phyloP scores from a whole-genome alignment of 1,139 yeast genomes.

The Suhomyces coccinellae region DNA sequence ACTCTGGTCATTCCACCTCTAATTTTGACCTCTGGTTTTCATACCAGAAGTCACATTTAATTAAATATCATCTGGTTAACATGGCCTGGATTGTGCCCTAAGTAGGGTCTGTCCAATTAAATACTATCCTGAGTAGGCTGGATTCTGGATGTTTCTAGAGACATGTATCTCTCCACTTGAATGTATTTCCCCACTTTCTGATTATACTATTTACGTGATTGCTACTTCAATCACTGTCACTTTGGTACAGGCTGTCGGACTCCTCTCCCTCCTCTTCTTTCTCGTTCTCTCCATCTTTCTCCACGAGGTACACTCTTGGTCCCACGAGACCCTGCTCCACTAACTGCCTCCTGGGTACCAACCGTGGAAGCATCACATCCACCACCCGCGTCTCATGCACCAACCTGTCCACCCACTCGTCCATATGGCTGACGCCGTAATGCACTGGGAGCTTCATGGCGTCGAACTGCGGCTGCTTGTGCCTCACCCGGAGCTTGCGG shows the following conservation, averaged over 20 bases:
- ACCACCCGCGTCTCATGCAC: constrained; percentile 51
- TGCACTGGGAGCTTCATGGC: constrained; percentile 25
- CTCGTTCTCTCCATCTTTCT: constrained; percentile 13
- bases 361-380: constrained; percentile 61
- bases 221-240: constrained; percentile 27
- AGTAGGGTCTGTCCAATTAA: no score
- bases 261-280: constrained; percentile 10
- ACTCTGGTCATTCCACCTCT: no score
- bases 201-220: no score
- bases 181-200: not conserved
- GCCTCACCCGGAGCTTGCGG: constrained; percentile 45
- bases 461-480: constrained; percentile 24
- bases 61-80: no score
- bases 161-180: no score
- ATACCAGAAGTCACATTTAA: no score
- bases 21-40: no score
- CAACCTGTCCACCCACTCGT: constrained; percentile 59
- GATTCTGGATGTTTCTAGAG: no score
- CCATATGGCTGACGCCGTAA: constrained; percentile 49
- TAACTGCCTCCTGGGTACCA: constrained; percentile 39
- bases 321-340: constrained; percentile 42
- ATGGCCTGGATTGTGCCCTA: no score
- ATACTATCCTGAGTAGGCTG: no score
- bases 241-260: constrained; percentile 17
- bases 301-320: constrained; percentile 38